These are phyloP conservation scores for Phylloporus arenicola DNA, from an alignment of 768 basidiomycete species.

Conservation along the genomic window DNA sequence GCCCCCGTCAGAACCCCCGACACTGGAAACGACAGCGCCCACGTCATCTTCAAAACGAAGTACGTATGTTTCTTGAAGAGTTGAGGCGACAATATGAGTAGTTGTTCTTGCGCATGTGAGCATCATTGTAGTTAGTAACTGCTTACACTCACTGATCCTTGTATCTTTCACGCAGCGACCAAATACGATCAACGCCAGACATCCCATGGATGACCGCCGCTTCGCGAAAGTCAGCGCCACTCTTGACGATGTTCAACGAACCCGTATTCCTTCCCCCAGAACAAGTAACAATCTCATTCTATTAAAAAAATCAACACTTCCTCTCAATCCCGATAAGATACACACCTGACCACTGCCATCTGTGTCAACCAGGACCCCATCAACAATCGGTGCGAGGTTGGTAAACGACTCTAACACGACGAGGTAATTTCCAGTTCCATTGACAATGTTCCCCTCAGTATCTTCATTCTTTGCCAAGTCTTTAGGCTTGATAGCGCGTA, in stretches of 20 bases:
- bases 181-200: conserved; percentile 51
- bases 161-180: conserved; percentile 49
- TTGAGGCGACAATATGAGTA: conserved; percentile 56
- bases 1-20: conserved; percentile 40
- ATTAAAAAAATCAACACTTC: background rate
- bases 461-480: conserved; percentile 24
- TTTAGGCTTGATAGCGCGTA: conserved; percentile 38
- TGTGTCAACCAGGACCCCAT: conserved; percentile 69
- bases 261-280: conserved; percentile 79
- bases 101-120: conserved; percentile 37
- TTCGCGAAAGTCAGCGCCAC: conserved; percentile 76
- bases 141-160: conserved; percentile 42
- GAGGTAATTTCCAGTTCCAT: conserved; percentile 51
- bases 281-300: conserved; percentile 82
- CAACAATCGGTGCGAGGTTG: conserved; percentile 80
- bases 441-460: conserved; percentile 43
- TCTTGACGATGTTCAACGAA: conserved; percentile 69
- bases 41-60: conserved; percentile 42
- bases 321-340: background rate
- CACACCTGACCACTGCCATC: conserved; percentile 68
- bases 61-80: conserved; percentile 48
- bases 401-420: conserved; percentile 58
- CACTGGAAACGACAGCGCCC: conserved; percentile 13
- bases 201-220: conserved; percentile 55
- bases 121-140: background rate